These are phyloP conservation scores for Mycena capillaripes DNA, from an alignment of 768 basidiomycete genomes.

Conservation along the genomic window DNA sequence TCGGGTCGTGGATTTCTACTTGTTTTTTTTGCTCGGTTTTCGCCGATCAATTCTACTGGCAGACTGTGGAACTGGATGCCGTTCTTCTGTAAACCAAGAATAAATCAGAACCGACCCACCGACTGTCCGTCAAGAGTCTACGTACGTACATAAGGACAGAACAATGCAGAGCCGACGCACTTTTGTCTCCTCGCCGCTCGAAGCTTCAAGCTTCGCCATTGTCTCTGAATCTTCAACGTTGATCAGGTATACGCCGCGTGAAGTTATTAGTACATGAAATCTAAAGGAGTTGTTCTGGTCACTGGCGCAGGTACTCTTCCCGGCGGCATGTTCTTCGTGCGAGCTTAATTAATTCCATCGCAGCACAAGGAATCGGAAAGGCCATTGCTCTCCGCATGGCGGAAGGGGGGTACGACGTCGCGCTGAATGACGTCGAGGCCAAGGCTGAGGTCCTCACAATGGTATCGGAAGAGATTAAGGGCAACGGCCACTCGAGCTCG, in stretches of 20 bases:
- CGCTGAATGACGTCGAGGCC: constrained; percentile 1
- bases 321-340: background rate
- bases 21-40: no score
- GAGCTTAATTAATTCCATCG: background rate
- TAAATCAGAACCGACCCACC: background rate
- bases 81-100: background rate
- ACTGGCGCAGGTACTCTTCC: constrained; percentile 2
- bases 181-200: background rate
- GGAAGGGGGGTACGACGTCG: constrained; percentile 11
- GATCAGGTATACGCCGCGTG: no score
- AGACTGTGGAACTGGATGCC: background rate
- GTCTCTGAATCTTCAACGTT: background rate
- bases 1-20: no score
- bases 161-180: background rate
- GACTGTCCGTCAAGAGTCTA: background rate
- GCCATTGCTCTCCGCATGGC: background rate
- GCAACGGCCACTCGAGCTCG: background rate
- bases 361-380: background rate
- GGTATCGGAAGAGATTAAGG: background rate
- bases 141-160: background rate
- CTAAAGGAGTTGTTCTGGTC: background rate
- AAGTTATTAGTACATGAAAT: background rate
- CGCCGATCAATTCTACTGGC: no score
- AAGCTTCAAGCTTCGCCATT: background rate
- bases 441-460: background rate